Conservation (phyloP, 106 monocot genomes). For the Chionographis japonica region DNA sequence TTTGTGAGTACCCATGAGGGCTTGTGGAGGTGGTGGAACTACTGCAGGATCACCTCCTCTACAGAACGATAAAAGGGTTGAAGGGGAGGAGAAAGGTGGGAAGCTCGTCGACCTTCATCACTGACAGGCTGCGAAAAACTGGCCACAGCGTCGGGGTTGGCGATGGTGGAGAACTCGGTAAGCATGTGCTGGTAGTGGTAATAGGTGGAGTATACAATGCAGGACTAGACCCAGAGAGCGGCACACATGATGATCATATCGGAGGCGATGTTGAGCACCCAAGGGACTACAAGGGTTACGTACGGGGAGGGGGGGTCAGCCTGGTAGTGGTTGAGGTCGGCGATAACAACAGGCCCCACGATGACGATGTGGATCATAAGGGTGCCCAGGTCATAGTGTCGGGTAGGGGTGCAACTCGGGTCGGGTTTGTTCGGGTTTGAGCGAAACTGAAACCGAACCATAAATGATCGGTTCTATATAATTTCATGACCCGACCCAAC, state of each 20-base stretch:
- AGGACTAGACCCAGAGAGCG: conserved; percentile 79
- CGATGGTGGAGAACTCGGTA: conserved; percentile 33
- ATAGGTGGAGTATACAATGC: conserved; percentile 76
- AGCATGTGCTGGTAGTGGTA: conserved; percentile 56
- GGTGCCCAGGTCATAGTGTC: conserved; percentile 2
- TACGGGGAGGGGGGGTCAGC: conserved; percentile 35
- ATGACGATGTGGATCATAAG: conserved; percentile 30
- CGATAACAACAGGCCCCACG: conserved; percentile 18
- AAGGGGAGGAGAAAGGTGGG: conserved; percentile 60
- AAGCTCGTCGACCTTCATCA: conserved; percentile 33
- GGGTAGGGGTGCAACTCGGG: no score
- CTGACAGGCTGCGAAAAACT: conserved; percentile 52
- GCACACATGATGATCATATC: conserved; percentile 47
- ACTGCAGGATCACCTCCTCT: conserved; percentile 17
- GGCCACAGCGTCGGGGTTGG: conserved; percentile 18
- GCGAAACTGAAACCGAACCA: no score
- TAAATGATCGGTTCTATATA: no score
- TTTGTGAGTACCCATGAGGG: conserved; percentile 37
- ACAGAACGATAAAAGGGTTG: conserved; percentile 30
- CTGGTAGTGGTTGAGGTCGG: conserved; percentile 36
- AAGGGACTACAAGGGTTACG: conserved; percentile 77
- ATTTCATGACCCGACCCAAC: no score
- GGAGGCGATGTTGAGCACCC: conserved; percentile 56
- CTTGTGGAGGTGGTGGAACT: conserved; percentile 41
- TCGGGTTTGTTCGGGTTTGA: no score